A percentile compares a stretch with the other conserved stretches of the same genome.
These are phyloP conservation scores for Patellifolia procumbens DNA, from an alignment of 179 eudicot species.

Conservation along the genomic window DNA sequence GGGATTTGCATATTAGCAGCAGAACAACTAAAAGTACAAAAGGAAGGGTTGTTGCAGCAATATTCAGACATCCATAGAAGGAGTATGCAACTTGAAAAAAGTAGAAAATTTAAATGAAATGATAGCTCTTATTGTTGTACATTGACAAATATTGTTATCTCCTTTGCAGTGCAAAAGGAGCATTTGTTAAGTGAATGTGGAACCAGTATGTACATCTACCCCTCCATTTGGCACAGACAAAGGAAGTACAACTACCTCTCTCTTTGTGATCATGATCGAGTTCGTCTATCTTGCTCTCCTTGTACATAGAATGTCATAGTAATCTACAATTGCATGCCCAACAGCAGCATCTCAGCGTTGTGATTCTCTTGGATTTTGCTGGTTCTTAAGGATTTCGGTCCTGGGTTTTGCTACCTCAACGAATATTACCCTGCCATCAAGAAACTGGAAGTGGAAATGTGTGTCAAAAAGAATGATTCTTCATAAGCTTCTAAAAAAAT, in stretches of 20 bases:
- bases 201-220: too few species aligned
- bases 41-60: too few species aligned
- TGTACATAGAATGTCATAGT: neutral
- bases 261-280: neutral
- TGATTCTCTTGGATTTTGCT: conserved; percentile 15
- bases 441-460: conserved; percentile 50
- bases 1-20: too few species aligned
- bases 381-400: conserved; percentile 42
- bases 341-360: conserved; percentile 13
- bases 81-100: too few species aligned
- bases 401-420: conserved; percentile 80
- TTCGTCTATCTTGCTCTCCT: neutral
- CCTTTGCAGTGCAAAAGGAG: too few species aligned
- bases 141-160: too few species aligned
- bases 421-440: conserved; percentile 85
- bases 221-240: neutral
- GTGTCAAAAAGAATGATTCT: neutral
- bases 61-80: too few species aligned
- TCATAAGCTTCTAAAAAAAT: neutral
- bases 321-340: neutral
- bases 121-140: too few species aligned
- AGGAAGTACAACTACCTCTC: neutral
- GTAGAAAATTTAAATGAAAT: too few species aligned
- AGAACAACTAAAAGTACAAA: too few species aligned
- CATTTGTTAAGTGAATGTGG: too few species aligned